Conservation (phyloP, 2,329 filamentous ascomycete species). For the Neophaeococcomyces aloes region DNA sequence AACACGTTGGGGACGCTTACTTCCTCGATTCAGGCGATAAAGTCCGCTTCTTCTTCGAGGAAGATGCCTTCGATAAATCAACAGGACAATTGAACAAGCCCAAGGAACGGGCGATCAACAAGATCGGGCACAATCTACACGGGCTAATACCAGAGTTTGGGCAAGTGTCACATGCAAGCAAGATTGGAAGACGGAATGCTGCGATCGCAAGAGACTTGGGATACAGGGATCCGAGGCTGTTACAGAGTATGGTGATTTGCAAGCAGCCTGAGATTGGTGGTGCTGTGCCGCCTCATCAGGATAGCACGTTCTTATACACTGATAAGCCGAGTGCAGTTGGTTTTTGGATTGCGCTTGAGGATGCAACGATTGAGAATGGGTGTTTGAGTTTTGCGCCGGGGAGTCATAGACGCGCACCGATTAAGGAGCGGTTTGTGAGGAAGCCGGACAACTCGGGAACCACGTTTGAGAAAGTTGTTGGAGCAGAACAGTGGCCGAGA, state of each 20-base stretch:
- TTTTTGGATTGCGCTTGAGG: conserved; percentile 96
- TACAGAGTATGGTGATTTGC: conserved; percentile 98
- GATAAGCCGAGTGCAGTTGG: conserved; percentile 79
- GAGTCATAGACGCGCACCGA: conserved; percentile 62
- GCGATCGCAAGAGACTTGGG: conserved; percentile 61
- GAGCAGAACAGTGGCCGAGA: conserved; percentile 52
- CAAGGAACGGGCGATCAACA: conserved; percentile 78
- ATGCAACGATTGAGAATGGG: conserved; percentile 75
- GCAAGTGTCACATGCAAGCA: conserved; percentile 39
- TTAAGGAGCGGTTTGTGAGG: conserved; percentile 67
- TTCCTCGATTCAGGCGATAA: conserved; percentile 86
- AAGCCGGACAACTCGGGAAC: conserved; percentile 46
- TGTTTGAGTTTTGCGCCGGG: conserved; percentile 79
- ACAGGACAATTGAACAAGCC: conserved; percentile 60
- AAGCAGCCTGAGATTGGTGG: conserved; percentile 96
- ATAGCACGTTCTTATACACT: conserved; percentile 87
- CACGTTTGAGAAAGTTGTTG: conserved; percentile 52
- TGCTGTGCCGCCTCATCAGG: conserved; percentile 82
- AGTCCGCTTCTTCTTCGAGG: conserved; percentile 93
- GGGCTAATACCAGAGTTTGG: conserved; percentile 57
- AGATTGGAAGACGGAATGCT: conserved; percentile 36
- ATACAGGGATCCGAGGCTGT: conserved; percentile 62
- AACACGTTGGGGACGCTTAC: conserved; percentile 86
- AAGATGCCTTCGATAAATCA: conserved; percentile 65
- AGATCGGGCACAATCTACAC: conserved; percentile 73